phyloP scores from a whole-genome alignment of 108 stramenopile species.

The Cylindrotheca fusiformis region DNA sequence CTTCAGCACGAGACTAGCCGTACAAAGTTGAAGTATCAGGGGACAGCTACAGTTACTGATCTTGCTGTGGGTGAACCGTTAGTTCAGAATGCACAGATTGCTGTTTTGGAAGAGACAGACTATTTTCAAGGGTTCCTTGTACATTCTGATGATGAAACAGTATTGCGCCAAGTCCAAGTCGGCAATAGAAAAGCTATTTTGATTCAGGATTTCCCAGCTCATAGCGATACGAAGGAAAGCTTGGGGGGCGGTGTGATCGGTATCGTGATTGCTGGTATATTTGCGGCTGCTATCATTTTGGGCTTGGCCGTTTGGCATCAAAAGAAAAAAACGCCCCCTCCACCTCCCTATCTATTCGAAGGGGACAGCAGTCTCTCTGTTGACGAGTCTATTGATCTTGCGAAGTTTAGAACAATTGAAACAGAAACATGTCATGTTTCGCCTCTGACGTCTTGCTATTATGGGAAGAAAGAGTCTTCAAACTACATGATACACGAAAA shows the following conservation, averaged over 20 bases:
- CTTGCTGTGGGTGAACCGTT: not conserved
- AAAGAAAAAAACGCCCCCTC: constrained; percentile 7
- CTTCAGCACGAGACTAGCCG: not conserved
- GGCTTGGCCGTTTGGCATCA: constrained; percentile 7
- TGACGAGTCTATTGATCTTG: not conserved
- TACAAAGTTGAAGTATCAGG: not conserved
- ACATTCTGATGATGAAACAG: not conserved
- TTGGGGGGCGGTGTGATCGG: constrained; percentile 7
- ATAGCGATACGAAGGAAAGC: not conserved
- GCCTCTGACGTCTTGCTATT: too few species aligned
- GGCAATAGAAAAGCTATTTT: not conserved
- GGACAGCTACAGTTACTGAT: not conserved
- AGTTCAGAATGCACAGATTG: not conserved
- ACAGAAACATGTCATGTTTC: not conserved
- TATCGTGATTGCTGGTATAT: constrained; percentile 5
- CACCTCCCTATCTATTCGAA: constrained; percentile 18
- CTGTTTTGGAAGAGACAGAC: not conserved
- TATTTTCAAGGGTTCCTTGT: not conserved
- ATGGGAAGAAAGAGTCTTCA: too few species aligned
- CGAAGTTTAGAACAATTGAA: not conserved
- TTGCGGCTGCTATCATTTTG: not conserved
- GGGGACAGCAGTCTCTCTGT: not conserved
- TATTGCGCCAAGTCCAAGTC: not conserved
- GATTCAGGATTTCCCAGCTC: not conserved
- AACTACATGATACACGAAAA: not conserved